Evolutionary conservation across 2,329 filamentous ascomycete genomes (phyloP).

Genomic region (Coniella lustricola): DNA sequence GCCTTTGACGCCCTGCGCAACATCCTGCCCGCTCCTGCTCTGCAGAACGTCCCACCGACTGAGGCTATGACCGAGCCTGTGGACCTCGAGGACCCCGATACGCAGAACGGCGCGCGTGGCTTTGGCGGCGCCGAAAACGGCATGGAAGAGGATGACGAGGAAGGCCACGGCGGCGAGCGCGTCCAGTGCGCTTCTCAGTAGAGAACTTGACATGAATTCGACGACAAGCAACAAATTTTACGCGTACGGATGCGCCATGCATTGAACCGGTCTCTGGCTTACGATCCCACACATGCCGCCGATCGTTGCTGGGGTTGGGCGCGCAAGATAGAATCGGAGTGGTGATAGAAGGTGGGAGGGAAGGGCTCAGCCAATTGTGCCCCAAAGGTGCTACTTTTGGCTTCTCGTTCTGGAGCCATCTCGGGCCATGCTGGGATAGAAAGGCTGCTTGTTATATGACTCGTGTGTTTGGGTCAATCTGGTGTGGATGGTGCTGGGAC

Average conservation of each 20-base stretch:
- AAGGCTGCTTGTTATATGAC: neutral
- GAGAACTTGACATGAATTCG: slow-evolving; percentile 24
- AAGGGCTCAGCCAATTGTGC: neutral
- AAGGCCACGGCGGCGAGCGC: slow-evolving; percentile 67
- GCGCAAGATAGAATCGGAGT: neutral
- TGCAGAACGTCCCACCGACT: slow-evolving; percentile 60
- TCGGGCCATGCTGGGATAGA: too few species aligned
- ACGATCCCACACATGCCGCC: neutral
- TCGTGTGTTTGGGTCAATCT: neutral
- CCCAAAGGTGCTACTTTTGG: neutral
- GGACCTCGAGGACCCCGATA: slow-evolving; percentile 78
- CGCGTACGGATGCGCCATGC: neutral
- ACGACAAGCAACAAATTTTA: neutral
- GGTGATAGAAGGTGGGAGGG: neutral
- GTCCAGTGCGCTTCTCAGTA: slow-evolving; percentile 88
- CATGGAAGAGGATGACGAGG: slow-evolving; percentile 72
- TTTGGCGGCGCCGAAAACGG: slow-evolving; percentile 53
- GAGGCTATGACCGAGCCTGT: slow-evolving; percentile 92
- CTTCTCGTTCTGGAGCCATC: too few species aligned
- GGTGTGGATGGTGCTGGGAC: slow-evolving; percentile 4
- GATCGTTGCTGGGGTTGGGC: neutral
- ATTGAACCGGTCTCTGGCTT: neutral
- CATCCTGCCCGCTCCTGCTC: slow-evolving; percentile 66
- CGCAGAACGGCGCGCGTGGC: slow-evolving; percentile 58
- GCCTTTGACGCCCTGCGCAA: slow-evolving; percentile 75